Evolutionary conservation across 257 asterid species (phyloP).

Genomic region (Solanum neorickii): DNA sequence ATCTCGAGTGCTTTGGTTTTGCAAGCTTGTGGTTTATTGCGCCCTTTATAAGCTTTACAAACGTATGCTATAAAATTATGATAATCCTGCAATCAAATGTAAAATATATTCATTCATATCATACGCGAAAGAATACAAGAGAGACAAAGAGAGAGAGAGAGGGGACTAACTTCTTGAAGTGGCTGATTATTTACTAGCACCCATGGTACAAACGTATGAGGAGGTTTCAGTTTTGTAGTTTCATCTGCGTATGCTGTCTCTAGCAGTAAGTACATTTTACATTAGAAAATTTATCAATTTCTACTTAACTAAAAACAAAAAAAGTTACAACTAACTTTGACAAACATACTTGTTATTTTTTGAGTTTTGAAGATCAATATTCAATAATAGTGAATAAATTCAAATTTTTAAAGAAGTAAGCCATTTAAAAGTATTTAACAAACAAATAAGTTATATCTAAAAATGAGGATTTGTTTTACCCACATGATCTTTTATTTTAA

Average conservation of each 20-base stretch:
- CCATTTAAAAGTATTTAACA: not conserved
- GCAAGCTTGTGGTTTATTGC: conserved; percentile 42
- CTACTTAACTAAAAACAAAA: not conserved
- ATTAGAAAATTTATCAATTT: not conserved
- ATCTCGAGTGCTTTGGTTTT: conserved; percentile 9
- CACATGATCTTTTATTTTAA: not conserved
- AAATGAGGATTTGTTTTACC: not conserved
- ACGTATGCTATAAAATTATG: conserved; percentile 49
- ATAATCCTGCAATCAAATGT: conserved; percentile 46
- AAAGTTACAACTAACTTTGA: not conserved
- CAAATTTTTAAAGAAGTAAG: not conserved
- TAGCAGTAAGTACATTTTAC: conserved; percentile 30
- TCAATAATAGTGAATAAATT: not conserved
- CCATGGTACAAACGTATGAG: conserved; percentile 85
- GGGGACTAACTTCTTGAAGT: conserved; percentile 50
- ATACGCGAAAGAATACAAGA: not conserved
- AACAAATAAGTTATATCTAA: not conserved
- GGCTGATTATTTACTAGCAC: conserved; percentile 63
- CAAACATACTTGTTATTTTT: not conserved
- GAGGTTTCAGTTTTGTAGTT: conserved; percentile 59
- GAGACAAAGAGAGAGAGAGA: not conserved
- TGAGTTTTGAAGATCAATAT: not conserved
- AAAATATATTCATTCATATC: not conserved
- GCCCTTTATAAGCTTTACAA: conserved; percentile 61
- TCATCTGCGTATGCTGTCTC: conserved; percentile 59